Evolutionary conservation across 2,329 filamentous ascomycete species (phyloP), one percentile per base, ranked within the genome.

Genomic region (Alternaria incomplexa): DNA sequence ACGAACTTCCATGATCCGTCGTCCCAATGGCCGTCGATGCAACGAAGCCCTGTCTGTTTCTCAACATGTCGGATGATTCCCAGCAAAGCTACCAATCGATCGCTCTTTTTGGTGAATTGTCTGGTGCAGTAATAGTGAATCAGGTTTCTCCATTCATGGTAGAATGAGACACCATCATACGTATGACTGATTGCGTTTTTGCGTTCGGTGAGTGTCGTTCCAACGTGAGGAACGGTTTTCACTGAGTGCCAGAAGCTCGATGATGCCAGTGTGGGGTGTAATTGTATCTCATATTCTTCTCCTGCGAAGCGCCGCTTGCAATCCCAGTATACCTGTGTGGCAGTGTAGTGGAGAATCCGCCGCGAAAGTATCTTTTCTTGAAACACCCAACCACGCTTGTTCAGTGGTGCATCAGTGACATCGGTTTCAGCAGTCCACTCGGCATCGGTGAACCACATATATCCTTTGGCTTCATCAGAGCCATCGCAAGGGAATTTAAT

Each of bases 381-480:
- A 1, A 40, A 2, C 1, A 40, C 32, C 32, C 32, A 40, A 3
- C 32, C 32, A 40, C 32, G 32, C 9, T 0, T 1, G 2, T 40
- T 40, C 1, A 40, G 32, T 4, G 32, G 32, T 40, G 32, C 32
- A 1, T 40, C 8, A 1, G 10, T 0, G 3, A 40, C 8, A 3
- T 40, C 32, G 4, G 0, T 17, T 3, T 40, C 2, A n/a, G 32
- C 1, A 0, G 0, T 10, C 32, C 32, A 40, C 4, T 15, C 10
- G 1, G 8, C 32, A 40, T 40, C 32, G 1, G 15, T 40, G 4
- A 10, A 10, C 32, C 32, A 40, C 8, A 40, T 2, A 5, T 40
- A 1, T 17, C 32, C 32, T 10, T 40, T 10, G 0, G 0, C 4
- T n/a, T 9, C 15, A 5, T 40, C 32, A 0, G 15, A 1, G 0